phyloP scores from a whole-genome alignment of 495 filamentous ascomycete species.

The Xylaria palmicola region DNA sequence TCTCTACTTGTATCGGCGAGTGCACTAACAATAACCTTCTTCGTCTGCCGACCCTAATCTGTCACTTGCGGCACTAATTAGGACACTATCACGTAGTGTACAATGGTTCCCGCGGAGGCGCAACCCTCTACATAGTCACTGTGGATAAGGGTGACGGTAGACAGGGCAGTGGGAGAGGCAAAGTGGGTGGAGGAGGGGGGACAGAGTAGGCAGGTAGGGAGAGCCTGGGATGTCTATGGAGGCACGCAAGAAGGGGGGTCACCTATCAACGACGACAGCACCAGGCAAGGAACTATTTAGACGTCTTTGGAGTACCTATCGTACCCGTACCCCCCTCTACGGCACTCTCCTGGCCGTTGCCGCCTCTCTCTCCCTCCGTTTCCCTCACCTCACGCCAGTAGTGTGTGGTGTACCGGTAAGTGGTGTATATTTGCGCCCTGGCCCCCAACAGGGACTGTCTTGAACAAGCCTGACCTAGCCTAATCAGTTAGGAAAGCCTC shows the following conservation, averaged over 20 bases:
- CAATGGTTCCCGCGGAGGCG: conserved; percentile 12
- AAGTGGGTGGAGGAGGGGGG: conserved; percentile 26
- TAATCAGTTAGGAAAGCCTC: conserved; percentile 51
- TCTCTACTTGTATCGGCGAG: conserved; percentile 12
- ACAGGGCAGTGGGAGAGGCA: conserved; percentile 24
- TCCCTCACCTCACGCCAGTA: background rate
- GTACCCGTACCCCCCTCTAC: conserved; percentile 32
- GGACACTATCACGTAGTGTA: conserved; percentile 13
- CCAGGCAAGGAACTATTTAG: conserved; percentile 26
- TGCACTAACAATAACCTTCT: conserved; percentile 9
- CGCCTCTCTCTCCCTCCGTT: background rate
- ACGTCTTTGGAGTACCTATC: conserved; percentile 18
- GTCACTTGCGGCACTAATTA: conserved; percentile 11
- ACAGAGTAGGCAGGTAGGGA: conserved; percentile 38
- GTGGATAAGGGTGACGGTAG: conserved; percentile 33
- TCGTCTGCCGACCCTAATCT: conserved; percentile 19
- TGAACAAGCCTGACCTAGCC: conserved; percentile 19
- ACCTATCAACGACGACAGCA: conserved; percentile 15
- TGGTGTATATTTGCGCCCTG: conserved; percentile 30
- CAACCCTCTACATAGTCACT: conserved; percentile 23
- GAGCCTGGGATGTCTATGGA: conserved; percentile 36
- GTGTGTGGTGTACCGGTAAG: too few species aligned
- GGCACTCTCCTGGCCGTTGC: conserved; percentile 3
- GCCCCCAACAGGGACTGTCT: conserved; percentile 31
- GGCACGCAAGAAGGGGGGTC: conserved; percentile 25